A percentile compares a stretch with the other conserved stretches of the same genome.
Evolutionary conservation across 169 alveolate genomes (phyloP).

Genomic region (Eimeria brunetti): DNA sequence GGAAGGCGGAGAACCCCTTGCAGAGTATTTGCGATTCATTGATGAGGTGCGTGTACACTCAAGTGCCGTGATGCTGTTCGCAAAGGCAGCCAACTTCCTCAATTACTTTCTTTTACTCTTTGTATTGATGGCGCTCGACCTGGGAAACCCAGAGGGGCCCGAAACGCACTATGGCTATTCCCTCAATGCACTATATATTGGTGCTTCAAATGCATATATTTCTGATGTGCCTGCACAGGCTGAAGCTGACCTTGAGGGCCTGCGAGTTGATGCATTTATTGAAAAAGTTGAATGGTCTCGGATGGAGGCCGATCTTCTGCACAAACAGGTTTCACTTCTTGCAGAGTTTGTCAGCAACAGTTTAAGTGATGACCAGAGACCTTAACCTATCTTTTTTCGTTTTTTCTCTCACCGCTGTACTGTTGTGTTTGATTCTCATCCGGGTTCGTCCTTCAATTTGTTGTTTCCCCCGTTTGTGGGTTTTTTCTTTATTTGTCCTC

Average conservation of each 20-base stretch:
- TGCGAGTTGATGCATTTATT: background rate
- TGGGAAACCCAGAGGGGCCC: no score
- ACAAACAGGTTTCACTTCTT: background rate
- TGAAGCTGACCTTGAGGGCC: background rate
- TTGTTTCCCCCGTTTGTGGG: no score
- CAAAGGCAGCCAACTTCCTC: background rate
- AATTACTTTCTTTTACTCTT: no score
- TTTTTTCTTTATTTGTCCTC: no score
- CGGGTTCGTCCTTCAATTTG: no score
- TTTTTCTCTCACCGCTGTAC: background rate
- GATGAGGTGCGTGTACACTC: conserved; percentile 18
- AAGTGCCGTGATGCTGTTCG: background rate
- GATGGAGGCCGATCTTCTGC: conserved; percentile 24
- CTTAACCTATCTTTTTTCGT: background rate
- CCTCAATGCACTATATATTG: background rate
- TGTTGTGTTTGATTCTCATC: no score
- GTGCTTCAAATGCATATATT: background rate
- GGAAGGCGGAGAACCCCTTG: background rate
- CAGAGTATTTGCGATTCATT: background rate
- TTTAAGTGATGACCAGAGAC: background rate
- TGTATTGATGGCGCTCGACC: background rate
- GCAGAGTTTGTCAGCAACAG: background rate
- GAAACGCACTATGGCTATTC: background rate
- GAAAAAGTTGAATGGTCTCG: background rate
- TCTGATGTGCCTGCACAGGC: conserved; percentile 1